These are phyloP conservation scores for Forsythia viridissima DNA, from an alignment of 257 asterid species.

Conservation along the genomic window DNA sequence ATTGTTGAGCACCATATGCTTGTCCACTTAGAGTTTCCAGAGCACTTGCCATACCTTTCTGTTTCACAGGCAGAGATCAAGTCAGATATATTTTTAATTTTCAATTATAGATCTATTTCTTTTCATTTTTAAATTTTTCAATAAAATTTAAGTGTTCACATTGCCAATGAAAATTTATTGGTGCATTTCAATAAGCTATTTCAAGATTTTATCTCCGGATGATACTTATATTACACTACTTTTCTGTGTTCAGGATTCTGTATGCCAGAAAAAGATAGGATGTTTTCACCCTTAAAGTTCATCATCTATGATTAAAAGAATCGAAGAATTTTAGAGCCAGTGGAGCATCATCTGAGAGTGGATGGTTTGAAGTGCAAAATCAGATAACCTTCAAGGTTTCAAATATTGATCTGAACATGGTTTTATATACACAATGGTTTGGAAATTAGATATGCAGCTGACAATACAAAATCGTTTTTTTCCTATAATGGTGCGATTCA, in stretches of 20 bases:
- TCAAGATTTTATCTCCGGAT: background rate
- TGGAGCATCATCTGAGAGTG: background rate
- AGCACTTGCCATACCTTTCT: constrained; percentile 85
- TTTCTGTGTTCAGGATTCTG: background rate
- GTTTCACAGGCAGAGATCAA: constrained; percentile 19
- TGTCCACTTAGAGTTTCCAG: constrained; percentile 83
- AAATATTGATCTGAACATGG: background rate
- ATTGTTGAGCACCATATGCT: constrained; percentile 81
- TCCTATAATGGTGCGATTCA: too few species aligned
- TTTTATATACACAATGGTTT: background rate
- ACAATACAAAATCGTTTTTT: too few species aligned
- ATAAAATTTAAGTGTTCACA: too few species aligned
- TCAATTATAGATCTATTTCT: too few species aligned
- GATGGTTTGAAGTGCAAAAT: too few species aligned
- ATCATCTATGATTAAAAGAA: too few species aligned
- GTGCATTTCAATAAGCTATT: background rate
- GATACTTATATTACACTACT: too few species aligned
- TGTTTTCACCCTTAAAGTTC: too few species aligned
- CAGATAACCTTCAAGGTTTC: background rate
- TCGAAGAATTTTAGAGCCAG: background rate
- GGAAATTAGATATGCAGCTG: too few species aligned
- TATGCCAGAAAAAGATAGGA: background rate
- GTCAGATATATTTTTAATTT: background rate
- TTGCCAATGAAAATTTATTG: too few species aligned
- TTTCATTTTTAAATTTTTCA: too few species aligned